phyloP scores from a whole-genome alignment of 2,329 filamentous ascomycete species.

The Neofusicoccum laricinum region DNA sequence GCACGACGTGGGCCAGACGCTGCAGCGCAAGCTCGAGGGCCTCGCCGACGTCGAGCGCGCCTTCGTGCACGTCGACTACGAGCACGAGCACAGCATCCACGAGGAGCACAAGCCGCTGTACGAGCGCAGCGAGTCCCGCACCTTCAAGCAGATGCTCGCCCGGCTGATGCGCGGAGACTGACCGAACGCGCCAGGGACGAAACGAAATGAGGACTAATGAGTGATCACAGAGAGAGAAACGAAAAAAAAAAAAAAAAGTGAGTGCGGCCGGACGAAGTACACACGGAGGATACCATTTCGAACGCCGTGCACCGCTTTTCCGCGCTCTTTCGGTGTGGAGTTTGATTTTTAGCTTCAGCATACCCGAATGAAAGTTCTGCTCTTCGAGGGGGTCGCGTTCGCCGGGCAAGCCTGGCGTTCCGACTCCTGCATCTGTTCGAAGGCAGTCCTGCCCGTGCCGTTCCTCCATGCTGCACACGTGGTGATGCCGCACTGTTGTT shows the following conservation, averaged over 20 bases:
- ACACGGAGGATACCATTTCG: neutral
- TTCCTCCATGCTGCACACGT: neutral
- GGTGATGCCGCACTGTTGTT: too few species aligned
- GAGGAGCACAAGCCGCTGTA: constrained; percentile 41
- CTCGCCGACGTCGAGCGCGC: constrained; percentile 42
- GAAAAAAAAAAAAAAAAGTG: too few species aligned
- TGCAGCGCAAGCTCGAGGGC: constrained; percentile 60
- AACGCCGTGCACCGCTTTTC: neutral
- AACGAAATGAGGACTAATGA: too few species aligned
- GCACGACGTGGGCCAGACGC: constrained; percentile 58
- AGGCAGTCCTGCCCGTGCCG: constrained; percentile 3
- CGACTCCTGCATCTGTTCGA: neutral
- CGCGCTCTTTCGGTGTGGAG: neutral
- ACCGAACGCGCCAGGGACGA: too few species aligned
- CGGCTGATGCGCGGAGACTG: neutral
- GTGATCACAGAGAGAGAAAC: too few species aligned
- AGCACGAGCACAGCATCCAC: constrained; percentile 36
- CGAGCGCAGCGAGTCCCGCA: constrained; percentile 30
- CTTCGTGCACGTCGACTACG: constrained; percentile 52
- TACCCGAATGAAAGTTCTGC: neutral
- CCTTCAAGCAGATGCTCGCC: constrained; percentile 27
- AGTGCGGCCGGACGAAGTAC: too few species aligned
- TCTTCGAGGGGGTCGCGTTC: neutral
- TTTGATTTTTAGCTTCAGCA: neutral
- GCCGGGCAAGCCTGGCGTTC: neutral